phyloP scores from a whole-genome alignment of 164 flowering plant species.

The Tinospora cordifolia region DNA sequence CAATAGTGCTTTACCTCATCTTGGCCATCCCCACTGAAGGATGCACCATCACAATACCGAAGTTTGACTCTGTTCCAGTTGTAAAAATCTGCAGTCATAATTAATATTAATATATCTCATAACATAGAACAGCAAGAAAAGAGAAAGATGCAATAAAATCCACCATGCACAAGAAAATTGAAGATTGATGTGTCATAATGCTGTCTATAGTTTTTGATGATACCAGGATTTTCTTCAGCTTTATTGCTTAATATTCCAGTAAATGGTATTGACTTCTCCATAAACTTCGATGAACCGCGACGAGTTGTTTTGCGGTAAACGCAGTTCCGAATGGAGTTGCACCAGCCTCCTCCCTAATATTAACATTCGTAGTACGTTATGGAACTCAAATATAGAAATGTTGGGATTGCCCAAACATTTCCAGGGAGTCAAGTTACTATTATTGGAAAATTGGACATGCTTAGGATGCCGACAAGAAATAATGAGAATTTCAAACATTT shows the following conservation, averaged over 20 bases:
- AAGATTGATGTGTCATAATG: background rate
- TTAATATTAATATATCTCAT: background rate
- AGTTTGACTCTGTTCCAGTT: conserved; percentile 93
- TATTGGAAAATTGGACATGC: background rate
- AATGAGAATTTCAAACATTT: no score
- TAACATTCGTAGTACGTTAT: background rate
- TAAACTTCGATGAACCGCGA: conserved; percentile 76
- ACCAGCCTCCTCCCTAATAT: conserved; percentile 93
- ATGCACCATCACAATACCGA: conserved; percentile 95
- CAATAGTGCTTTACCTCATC: conserved; percentile 39
- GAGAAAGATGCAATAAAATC: background rate
- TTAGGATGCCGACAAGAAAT: background rate
- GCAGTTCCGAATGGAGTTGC: conserved; percentile 55
- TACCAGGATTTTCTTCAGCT: conserved; percentile 86
- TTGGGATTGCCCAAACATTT: background rate
- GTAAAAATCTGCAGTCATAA: conserved; percentile 59
- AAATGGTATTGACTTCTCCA: conserved; percentile 67
- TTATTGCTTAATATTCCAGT: conserved; percentile 88
- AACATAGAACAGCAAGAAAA: background rate
- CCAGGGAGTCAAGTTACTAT: background rate
- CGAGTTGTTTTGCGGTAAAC: conserved; percentile 69
- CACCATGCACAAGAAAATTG: background rate
- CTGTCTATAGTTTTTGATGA: background rate
- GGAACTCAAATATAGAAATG: background rate
- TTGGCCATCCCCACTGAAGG: conserved; percentile 71